Evolutionary conservation across 2,329 filamentous ascomycete genomes (phyloP), one percentile per base, ranked within the genome.

Genomic region (Colletotrichum eleusines): DNA sequence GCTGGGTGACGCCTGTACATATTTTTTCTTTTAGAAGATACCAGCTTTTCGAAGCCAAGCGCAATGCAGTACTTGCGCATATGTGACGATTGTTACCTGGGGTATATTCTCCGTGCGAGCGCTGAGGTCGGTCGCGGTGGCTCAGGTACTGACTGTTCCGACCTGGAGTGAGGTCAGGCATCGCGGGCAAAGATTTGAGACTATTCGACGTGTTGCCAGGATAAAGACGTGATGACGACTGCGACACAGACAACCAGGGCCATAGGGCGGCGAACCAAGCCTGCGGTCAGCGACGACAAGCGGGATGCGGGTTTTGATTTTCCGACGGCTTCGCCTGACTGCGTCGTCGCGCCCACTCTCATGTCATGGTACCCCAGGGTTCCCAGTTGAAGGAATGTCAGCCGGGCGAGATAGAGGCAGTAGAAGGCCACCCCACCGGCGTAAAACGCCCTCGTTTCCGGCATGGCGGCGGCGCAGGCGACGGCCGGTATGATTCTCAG

Each of bases 331-430:
- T 20, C 28, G 44, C 20, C 44, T 12, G 59, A 26, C n/a, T 12
- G 44, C 16, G 42, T 23, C 14, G 31, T 6, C 8, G 14, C n/a
- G 44, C 16, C 5, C 5, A 48, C 16, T 6, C 0, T 38, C 1
- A 42, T 23, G 3, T 38, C 1, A 33, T 35, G 5, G 55, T 60
- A 57, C 4, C 16, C 63, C 18, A 69, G 33, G 11, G 26, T 33
- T 33, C 50, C 23, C 14, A 66, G 55, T 28, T 69, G 67, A 16
- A 69, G 26, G 28, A 66, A 69, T 5, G 63, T 42, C 35, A 69
- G 2, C 1, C 54, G 38, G 9, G 38, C 26, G 20, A 69, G 63
- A 18, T 69, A 60, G 12, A 42, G 40, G 1, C 55, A 66, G 35
- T 66, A 69, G 40, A 54, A 40, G 1, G 18, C 2, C 9, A 61